A percentile compares a stretch with the other conserved stretches of the same genome.
These are phyloP conservation scores for Polytrichum formosum DNA, from an alignment of 225 moss, liverwort and hornwort genomes.

Conservation along the genomic window DNA sequence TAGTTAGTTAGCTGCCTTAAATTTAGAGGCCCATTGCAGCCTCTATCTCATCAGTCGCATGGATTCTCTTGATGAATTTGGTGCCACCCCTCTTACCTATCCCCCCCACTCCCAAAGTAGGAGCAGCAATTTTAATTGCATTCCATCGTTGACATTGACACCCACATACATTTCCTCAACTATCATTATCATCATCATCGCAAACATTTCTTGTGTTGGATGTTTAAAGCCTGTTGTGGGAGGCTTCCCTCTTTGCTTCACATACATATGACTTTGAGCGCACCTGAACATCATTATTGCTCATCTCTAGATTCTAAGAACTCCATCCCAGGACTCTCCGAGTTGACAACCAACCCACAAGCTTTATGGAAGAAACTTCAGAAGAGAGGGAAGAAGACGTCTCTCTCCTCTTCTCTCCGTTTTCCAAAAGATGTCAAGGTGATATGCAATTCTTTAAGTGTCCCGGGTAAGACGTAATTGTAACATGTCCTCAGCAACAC, in stretches of 20 bases:
- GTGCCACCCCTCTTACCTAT: conserved; percentile 27
- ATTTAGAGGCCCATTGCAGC: conserved; percentile 59
- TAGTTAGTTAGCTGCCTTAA: conserved; percentile 34
- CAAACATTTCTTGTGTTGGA: conserved; percentile 5
- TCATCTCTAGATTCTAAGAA: too few species aligned
- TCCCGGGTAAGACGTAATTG: too few species aligned
- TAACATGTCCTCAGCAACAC: too few species aligned
- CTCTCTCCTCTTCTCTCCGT: conserved; percentile 2
- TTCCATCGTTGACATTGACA: conserved; percentile 1
- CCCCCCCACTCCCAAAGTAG: conserved; percentile 13
- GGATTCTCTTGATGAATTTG: conserved; percentile 41
- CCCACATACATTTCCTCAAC: not conserved
- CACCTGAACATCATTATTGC: too few species aligned
- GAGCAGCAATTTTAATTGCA: conserved; percentile 12
- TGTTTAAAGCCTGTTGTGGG: conserved; percentile 4
- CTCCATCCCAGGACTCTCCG: too few species aligned
- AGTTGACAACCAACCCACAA: too few species aligned
- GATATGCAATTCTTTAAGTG: too few species aligned
- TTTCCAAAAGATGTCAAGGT: conserved; percentile 5
- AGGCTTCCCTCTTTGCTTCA: not conserved
- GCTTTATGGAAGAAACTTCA: too few species aligned
- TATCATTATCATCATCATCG: not conserved
- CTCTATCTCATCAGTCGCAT: conserved; percentile 55
- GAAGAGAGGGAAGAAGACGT: not conserved
- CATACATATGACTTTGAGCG: too few species aligned